Evolutionary conservation across 1,284 basidiomycete species (phyloP).

Genomic region (Naganishia sp.): DNA sequence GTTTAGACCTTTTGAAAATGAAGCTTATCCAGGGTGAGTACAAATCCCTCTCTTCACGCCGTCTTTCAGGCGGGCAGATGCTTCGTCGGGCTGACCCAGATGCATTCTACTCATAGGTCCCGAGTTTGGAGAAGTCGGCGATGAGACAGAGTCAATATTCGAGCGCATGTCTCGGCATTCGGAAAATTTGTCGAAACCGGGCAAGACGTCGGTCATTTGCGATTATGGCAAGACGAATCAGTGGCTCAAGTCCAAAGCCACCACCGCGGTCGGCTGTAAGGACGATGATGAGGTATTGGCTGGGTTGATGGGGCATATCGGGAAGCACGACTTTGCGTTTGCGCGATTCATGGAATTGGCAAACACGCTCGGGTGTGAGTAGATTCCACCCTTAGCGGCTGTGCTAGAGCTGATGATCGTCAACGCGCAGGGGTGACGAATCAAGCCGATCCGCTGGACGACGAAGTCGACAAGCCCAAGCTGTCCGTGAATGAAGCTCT

Average conservation of each 20-base stretch:
- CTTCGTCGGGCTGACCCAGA: neutral
- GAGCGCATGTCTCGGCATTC: conserved; percentile 67
- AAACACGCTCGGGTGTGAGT: conserved; percentile 70
- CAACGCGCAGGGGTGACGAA: conserved; percentile 15
- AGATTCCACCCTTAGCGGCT: neutral
- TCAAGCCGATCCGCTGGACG: conserved; percentile 14
- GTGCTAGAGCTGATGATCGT: neutral
- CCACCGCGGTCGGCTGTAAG: conserved; percentile 68
- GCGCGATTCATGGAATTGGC: conserved; percentile 76
- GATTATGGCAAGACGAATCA: conserved; percentile 78
- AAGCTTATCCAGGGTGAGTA: conserved; percentile 70
- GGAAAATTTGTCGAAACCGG: conserved; percentile 48
- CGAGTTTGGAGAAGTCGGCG: conserved; percentile 76
- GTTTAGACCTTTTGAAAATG: conserved; percentile 74
- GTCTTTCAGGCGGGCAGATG: neutral
- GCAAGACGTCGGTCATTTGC: conserved; percentile 68
- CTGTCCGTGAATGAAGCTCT: conserved; percentile 40
- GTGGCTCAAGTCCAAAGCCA: conserved; percentile 80
- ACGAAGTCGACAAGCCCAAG: conserved; percentile 4
- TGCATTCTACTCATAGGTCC: conserved; percentile 54
- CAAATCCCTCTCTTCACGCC: neutral
- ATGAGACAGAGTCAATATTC: conserved; percentile 81
- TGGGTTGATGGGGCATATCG: conserved; percentile 63
- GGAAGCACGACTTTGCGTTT: conserved; percentile 74
- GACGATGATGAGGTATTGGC: conserved; percentile 68